A percentile compares a stretch with the other conserved stretches of the same genome.
phyloP scores from a whole-genome alignment of 2,329 filamentous ascomycete genomes.

The Fusarium tanahbumbuense region DNA sequence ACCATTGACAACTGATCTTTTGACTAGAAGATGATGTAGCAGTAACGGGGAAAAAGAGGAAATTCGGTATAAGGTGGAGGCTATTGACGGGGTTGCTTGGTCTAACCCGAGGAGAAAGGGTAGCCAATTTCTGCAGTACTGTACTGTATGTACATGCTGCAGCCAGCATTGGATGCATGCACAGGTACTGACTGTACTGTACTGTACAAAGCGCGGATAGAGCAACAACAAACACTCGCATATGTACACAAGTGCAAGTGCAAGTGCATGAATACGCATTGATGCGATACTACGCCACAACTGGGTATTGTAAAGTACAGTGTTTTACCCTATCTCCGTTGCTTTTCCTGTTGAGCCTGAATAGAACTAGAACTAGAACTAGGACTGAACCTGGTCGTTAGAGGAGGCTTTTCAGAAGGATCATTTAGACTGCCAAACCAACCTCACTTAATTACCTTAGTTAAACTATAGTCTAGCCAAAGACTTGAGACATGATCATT shows the following conservation, averaged over 20 bases:
- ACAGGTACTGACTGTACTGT: neutral
- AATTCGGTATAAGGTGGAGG: neutral
- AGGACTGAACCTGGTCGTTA: neutral
- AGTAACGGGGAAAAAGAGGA: neutral
- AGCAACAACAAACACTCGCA: neutral
- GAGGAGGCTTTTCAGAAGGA: neutral
- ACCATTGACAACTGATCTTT: neutral
- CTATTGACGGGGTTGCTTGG: neutral
- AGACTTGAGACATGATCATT: neutral
- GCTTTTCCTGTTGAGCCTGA: neutral
- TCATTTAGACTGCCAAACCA: neutral
- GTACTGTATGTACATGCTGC: neutral
- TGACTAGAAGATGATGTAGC: no score
- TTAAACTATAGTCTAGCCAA: neutral
- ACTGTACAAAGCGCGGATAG: neutral
- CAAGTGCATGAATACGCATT: neutral
- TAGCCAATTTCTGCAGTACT: neutral
- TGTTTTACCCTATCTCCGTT: neutral
- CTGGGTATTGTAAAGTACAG: neutral
- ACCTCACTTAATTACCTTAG: neutral
- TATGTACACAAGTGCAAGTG: neutral
- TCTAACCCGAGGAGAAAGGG: neutral
- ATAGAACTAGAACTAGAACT: neutral
- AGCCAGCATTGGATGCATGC: neutral
- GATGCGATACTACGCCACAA: neutral